Percentiles rank a stretch among this genome's conserved stretches.
Evolutionary conservation across 805 yeast species (phyloP).

Genomic region (Grigorovia yakushimaensis): DNA sequence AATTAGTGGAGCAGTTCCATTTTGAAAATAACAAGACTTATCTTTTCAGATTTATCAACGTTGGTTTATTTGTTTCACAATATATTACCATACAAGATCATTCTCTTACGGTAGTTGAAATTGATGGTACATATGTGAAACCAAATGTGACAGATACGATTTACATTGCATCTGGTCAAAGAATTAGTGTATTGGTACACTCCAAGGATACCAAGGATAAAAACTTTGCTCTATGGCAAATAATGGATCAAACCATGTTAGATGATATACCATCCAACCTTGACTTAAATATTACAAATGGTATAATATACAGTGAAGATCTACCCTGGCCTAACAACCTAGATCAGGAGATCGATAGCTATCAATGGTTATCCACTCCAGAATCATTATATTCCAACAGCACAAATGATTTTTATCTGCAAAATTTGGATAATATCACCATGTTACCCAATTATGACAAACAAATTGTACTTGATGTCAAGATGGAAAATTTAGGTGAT

Average conservation of each 20-base stretch:
- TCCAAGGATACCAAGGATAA: constrained; percentile 39
- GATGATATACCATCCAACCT: constrained; percentile 57
- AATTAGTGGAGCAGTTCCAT: constrained; percentile 43
- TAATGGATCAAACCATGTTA: constrained; percentile 56
- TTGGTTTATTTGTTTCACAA: constrained; percentile 69
- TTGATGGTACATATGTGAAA: constrained; percentile 61
- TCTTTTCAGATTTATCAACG: constrained; percentile 51
- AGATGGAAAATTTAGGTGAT: constrained; percentile 60
- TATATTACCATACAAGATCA: constrained; percentile 61
- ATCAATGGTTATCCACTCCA: constrained; percentile 3
- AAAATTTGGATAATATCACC: constrained; percentile 33
- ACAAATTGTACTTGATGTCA: constrained; percentile 46
- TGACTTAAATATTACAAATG: constrained; percentile 44
- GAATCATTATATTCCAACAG: constrained; percentile 9
- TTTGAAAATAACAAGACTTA: constrained; percentile 56
- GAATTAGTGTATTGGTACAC: constrained; percentile 59
- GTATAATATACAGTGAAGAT: constrained; percentile 39
- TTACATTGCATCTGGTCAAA: constrained; percentile 71
- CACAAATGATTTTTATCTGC: constrained; percentile 31
- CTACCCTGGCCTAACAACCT: constrained; percentile 21
- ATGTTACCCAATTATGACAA: constrained; percentile 53
- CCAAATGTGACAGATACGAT: constrained; percentile 46
- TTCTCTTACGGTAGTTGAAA: constrained; percentile 59
- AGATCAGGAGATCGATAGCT: not conserved
- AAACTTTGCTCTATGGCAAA: constrained; percentile 54